A percentile compares a stretch with the other conserved stretches of the same genome.
Conservation (phyloP, 768 basidiomycete species). For the Xerocomellus intermedius region DNA sequence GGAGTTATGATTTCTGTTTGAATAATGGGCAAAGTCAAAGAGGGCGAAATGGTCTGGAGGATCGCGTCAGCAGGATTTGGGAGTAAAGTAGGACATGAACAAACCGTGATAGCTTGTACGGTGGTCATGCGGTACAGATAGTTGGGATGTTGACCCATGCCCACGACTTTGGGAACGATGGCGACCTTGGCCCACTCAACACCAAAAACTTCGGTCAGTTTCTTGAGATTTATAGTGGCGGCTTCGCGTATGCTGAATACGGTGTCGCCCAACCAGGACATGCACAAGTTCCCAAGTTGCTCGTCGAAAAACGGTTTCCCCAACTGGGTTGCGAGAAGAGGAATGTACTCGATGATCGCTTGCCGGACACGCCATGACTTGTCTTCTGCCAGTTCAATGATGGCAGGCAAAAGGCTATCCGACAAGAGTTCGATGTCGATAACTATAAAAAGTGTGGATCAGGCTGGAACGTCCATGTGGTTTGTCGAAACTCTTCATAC, state of each 20-base stretch:
- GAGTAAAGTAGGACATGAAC: slow-evolving; percentile 23
- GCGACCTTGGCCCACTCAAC: slow-evolving; percentile 94
- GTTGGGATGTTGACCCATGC: slow-evolving; percentile 95
- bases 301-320: slow-evolving; percentile 98
- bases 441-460: slow-evolving; percentile 47
- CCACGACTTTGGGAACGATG: slow-evolving; percentile 95
- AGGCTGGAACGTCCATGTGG: slow-evolving; percentile 3
- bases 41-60: slow-evolving; percentile 90
- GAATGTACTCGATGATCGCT: slow-evolving; percentile 99
- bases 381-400: slow-evolving; percentile 97
- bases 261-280: slow-evolving; percentile 98
- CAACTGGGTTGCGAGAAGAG: slow-evolving; percentile 96
- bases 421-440: slow-evolving; percentile 95
- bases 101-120: slow-evolving; percentile 94
- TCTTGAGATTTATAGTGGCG: slow-evolving; percentile 96
- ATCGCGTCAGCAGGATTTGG: slow-evolving; percentile 6
- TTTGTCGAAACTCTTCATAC: slow-evolving; percentile 42
- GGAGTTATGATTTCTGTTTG: slow-evolving; percentile 81
- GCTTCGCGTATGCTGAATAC: slow-evolving; percentile 98
- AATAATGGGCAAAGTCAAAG: slow-evolving; percentile 80
- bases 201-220: slow-evolving; percentile 96
- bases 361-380: slow-evolving; percentile 99
- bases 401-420: slow-evolving; percentile 94
- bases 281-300: slow-evolving; percentile 93
- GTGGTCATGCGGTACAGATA: slow-evolving; percentile 99